Conservation (phyloP, 1,139 yeast genomes). For the Pichia kudriavzevii region DNA sequence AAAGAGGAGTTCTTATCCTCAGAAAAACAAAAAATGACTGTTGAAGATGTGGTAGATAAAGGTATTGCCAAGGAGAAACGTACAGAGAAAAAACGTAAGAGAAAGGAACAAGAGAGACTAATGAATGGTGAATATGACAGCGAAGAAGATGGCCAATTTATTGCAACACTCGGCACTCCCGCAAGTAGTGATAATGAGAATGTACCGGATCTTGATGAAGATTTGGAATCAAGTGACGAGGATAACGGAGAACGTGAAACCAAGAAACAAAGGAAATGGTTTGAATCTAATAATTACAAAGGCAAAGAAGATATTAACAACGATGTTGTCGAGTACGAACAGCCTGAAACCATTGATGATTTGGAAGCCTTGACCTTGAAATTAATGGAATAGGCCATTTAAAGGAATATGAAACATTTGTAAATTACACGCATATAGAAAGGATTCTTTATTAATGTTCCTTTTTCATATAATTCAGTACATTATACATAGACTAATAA, state of each 20-base stretch:
- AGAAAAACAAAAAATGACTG: conserved; percentile 63
- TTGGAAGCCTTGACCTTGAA: conserved; percentile 82
- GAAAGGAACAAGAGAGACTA: conserved; percentile 68
- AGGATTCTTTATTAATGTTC: no score
- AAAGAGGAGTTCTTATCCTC: conserved; percentile 57
- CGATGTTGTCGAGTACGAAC: conserved; percentile 62
- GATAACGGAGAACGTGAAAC: conserved; percentile 34
- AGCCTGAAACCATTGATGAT: conserved; percentile 87
- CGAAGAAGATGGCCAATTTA: conserved; percentile 25
- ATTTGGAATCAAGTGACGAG: conserved; percentile 34
- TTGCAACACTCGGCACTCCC: conserved; percentile 17
- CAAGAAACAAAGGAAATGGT: conserved; percentile 58
- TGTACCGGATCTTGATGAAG: conserved; percentile 39
- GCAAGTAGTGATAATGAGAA: conserved; percentile 25
- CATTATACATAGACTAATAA: no score
- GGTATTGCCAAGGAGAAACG: conserved; percentile 72
- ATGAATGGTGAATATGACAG: conserved; percentile 39
- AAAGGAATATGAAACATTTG: neutral
- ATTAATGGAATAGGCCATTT: conserved; percentile 30
- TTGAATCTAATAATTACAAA: conserved; percentile 30
- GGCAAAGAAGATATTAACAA: conserved; percentile 19
- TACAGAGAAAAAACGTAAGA: conserved; percentile 81
- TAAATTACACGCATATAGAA: no score
- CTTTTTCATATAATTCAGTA: no score
- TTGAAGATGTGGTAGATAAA: conserved; percentile 73